Evolutionary conservation across 371 early-diverging fungal species (phyloP), one percentile per base, ranked within the genome.

Genomic region (Apophysomyces variabilis): DNA sequence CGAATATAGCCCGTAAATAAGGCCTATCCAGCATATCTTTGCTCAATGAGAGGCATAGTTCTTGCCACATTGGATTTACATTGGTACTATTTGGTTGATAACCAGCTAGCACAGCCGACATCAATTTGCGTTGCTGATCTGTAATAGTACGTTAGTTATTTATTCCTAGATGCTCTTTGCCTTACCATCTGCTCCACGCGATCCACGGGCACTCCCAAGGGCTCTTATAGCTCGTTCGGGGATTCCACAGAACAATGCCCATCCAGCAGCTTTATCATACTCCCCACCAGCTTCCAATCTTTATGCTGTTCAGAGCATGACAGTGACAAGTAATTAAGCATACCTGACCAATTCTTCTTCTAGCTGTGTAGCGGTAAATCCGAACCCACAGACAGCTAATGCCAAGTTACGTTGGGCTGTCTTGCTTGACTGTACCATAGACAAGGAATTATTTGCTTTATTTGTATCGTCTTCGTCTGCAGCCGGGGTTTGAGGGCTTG

Each of bases 181-280:
- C n/a, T 67, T 79, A 89, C 88, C 85, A 71, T 83, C 79, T 56
- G 84, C 47, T 14, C 71, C 69, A 37, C 41, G 44, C 7, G 46
- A 47, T 3, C 73, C 82, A 60, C 69, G 68, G 18, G 57, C 66
- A 32, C 70, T 74, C 38, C 87, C 83, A 32, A 97, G 79, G 6
- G 90, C 85, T 68, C 87, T 75, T 13, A 97, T 85, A 3, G 95
- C 92, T 47, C 93, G 82, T 58, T 85, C 87, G 9, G 90, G 76
- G 62, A 86, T 78, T 38, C 89, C 91, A 74, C 93, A 88, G 61
- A 98, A 93, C 54, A 98, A 83, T 4, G 95, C 93, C 84, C 89
- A 86, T 13, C 87, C 94, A 7, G 97, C 96, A 3, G 96, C 95
- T 47, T 88, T 87, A 66, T 93, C 95, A 71, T 80, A 92, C 58